Conservation (phyloP, 495 filamentous ascomycete species). For the Penicillium verhagenii region DNA sequence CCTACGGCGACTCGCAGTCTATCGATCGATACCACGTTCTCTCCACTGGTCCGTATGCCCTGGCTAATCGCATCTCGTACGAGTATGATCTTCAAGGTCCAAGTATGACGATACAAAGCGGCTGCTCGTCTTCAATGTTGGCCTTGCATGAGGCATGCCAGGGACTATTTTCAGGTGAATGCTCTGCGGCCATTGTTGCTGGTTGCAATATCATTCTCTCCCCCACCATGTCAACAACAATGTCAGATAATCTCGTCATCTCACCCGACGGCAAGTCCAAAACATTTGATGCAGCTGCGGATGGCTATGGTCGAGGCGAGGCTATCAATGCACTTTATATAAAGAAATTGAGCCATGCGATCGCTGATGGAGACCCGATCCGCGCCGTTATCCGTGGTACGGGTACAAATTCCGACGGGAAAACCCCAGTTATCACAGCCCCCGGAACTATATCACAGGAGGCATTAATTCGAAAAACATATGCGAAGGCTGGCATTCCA, state of each 20-base stretch:
- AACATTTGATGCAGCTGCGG: slow-evolving; percentile 59
- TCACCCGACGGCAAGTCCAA: slow-evolving; percentile 40
- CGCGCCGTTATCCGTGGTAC: slow-evolving; percentile 43
- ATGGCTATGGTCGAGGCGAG: slow-evolving; percentile 67
- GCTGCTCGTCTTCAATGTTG: slow-evolving; percentile 37
- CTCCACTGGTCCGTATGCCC: slow-evolving; percentile 25
- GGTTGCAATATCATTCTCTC: slow-evolving; percentile 44
- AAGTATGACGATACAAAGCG: slow-evolving; percentile 24
- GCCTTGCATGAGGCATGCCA: slow-evolving; percentile 34
- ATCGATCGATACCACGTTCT: slow-evolving; percentile 11
- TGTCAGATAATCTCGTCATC: slow-evolving; percentile 30
- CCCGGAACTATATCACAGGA: slow-evolving; percentile 22
- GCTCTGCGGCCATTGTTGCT: slow-evolving; percentile 38
- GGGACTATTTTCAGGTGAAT: slow-evolving; percentile 37
- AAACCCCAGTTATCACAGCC: background rate
- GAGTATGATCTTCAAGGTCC: slow-evolving; percentile 33
- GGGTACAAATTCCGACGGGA: slow-evolving; percentile 34
- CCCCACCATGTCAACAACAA: slow-evolving; percentile 28
- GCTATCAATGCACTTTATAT: slow-evolving; percentile 37
- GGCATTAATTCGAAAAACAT: slow-evolving; percentile 24
- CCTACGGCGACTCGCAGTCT: slow-evolving; percentile 18
- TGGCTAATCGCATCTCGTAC: slow-evolving; percentile 34
- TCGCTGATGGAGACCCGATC: slow-evolving; percentile 36
- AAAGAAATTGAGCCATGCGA: slow-evolving; percentile 32
- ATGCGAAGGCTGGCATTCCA: slow-evolving; percentile 23